Evolutionary conservation across 2,329 filamentous ascomycete species (phyloP).

Genomic region (Fusarium nelsonii): DNA sequence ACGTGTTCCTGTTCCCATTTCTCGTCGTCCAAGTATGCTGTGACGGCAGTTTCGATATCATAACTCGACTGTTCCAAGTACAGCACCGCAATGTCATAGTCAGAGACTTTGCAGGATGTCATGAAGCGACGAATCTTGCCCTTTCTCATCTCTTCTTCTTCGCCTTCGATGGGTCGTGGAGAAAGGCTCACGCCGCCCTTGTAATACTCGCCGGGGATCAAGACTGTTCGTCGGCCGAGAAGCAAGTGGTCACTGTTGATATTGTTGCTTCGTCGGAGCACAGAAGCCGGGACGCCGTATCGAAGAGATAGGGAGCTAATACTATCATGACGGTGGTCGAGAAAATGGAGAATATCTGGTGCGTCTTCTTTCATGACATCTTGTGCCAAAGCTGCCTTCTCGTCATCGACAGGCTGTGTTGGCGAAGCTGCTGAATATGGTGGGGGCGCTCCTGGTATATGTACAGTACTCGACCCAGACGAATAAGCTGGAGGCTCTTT

Average conservation of each 20-base stretch:
- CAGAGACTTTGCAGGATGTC: conserved; percentile 80
- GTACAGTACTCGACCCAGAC: conserved; percentile 49
- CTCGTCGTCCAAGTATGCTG: conserved; percentile 77
- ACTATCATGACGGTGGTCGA: conserved; percentile 76
- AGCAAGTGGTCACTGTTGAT: conserved; percentile 79
- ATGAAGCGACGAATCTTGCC: conserved; percentile 80
- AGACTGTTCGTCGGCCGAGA: conserved; percentile 73
- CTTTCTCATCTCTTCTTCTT: conserved; percentile 79
- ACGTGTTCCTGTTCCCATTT: conserved; percentile 80
- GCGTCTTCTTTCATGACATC: conserved; percentile 54
- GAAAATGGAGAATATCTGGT: conserved; percentile 80
- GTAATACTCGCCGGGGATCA: conserved; percentile 79
- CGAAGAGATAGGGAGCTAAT: conserved; percentile 76
- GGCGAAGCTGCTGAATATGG: conserved; percentile 53
- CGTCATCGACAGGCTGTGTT: conserved; percentile 24
- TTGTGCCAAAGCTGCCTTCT: conserved; percentile 44
- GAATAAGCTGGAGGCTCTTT: conserved; percentile 77
- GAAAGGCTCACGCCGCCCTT: conserved; percentile 75
- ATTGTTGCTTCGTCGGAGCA: conserved; percentile 75
- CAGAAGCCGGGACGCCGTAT: conserved; percentile 75
- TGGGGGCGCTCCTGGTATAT: conserved; percentile 53
- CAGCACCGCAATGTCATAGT: conserved; percentile 80
- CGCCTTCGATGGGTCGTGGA: conserved; percentile 77
- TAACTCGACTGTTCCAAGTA: conserved; percentile 79
- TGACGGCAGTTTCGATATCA: conserved; percentile 73